A percentile compares a stretch with the other conserved stretches of the same genome.
Conservation (phyloP, 768 basidiomycete species). For the Rhizopogon rudus region DNA sequence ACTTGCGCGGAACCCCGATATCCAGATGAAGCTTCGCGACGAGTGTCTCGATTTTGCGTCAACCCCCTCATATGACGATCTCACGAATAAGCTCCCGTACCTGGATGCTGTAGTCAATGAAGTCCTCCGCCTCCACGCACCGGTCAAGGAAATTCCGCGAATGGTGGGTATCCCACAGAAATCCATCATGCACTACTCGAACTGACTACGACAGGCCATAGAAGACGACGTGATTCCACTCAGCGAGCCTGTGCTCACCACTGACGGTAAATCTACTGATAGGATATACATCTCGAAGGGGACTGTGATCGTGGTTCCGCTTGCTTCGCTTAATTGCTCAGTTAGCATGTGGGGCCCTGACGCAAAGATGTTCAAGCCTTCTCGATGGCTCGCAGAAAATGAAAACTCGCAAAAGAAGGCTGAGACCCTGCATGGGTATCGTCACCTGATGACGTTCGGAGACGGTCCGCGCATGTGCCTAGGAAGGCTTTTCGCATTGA, state of each 20-base stretch:
- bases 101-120: constrained; percentile 39
- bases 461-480: constrained; percentile 44
- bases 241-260: constrained; percentile 23
- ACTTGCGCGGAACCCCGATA: constrained; percentile 19
- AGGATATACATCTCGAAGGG: constrained; percentile 35
- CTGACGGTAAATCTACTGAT: constrained; percentile 23
- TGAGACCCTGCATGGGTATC: constrained; percentile 30
- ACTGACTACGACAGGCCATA: constrained; percentile 21
- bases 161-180: constrained; percentile 17
- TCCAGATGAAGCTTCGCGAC: constrained; percentile 21
- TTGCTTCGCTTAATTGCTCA: constrained; percentile 36
- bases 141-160: constrained; percentile 25
- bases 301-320: constrained; percentile 32
- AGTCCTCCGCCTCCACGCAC: constrained; percentile 32
- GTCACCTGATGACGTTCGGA: constrained; percentile 38
- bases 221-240: constrained; percentile 37
- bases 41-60: constrained; percentile 19
- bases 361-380: constrained; percentile 37
- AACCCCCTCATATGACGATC: constrained; percentile 36
- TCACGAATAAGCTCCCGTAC: constrained; percentile 31
- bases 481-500: constrained; percentile 37
- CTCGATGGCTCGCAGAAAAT: constrained; percentile 34
- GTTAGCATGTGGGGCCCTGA: constrained; percentile 40
- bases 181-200: neutral
- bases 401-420: constrained; percentile 21